Evolutionary conservation across 176 grass and related monocot genomes (phyloP).

Genomic region (Lolium multiflorum): DNA sequence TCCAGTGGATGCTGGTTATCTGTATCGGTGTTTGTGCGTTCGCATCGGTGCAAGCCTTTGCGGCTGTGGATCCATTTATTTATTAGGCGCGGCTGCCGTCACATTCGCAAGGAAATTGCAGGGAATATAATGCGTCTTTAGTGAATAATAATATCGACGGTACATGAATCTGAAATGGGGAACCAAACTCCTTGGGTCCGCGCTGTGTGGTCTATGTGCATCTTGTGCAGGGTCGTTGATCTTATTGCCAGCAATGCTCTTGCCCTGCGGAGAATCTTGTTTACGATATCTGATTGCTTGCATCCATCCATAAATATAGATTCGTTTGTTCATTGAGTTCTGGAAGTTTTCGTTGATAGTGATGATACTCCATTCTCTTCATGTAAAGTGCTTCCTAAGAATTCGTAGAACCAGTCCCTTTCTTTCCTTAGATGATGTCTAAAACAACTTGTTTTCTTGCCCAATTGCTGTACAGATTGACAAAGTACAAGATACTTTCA

Average conservation of each 20-base stretch:
- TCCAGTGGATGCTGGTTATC: background rate
- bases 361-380: background rate
- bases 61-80: background rate
- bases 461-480: slow-evolving; percentile 57
- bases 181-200: background rate
- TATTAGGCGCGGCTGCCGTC: background rate
- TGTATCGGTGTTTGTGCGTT: background rate
- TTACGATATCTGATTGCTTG: too few species aligned
- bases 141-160: background rate
- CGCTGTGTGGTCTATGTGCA: background rate
- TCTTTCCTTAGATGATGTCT: background rate
- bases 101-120: background rate
- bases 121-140: background rate
- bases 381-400: background rate
- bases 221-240: background rate
- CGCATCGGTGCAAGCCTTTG: background rate
- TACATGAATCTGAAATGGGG: background rate
- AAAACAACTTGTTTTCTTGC: background rate
- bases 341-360: too few species aligned
- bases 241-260: background rate
- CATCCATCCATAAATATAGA: too few species aligned
- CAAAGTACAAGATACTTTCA: slow-evolving; percentile 79
- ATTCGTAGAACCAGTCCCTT: background rate
- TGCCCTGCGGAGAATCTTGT: background rate
- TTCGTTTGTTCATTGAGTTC: background rate